phyloP scores from a whole-genome alignment of 495 filamentous ascomycete genomes.

The Cercophora sp. region DNA sequence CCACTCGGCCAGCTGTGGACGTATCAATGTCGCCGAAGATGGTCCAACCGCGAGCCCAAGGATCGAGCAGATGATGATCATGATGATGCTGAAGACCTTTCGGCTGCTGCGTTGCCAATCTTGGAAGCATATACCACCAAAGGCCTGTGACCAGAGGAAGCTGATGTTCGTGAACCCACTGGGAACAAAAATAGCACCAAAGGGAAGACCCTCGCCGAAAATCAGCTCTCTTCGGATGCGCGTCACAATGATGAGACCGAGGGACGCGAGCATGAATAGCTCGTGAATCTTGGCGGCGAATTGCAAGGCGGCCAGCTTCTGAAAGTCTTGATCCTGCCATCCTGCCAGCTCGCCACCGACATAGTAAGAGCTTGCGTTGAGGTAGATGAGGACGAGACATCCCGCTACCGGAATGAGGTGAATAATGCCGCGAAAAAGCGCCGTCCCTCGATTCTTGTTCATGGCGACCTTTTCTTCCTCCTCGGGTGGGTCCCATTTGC shows the following conservation, averaged over 20 bases:
- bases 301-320: not conserved
- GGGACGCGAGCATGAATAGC: not conserved
- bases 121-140: not conserved
- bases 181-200: not conserved
- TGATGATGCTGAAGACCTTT: not conserved
- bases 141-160: not conserved
- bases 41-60: not conserved
- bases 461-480: not conserved
- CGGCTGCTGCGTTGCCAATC: not conserved
- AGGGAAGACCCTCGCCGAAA: not conserved
- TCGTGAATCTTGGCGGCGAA: conserved; percentile 3
- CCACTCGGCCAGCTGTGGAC: not conserved
- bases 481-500: not conserved
- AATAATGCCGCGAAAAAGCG: not conserved
- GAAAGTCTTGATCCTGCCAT: not conserved
- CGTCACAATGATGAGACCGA: not conserved
- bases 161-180: not conserved
- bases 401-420: not conserved
- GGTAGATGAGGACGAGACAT: not conserved
- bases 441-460: not conserved
- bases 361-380: not conserved
- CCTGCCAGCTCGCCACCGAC: not conserved
- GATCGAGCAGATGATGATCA: not conserved
- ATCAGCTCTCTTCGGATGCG: not conserved
- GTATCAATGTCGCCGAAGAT: not conserved